Evolutionary conservation across 768 basidiomycete species (phyloP), one percentile per base, ranked within the genome.

Genomic region (Amanita rimosa): DNA sequence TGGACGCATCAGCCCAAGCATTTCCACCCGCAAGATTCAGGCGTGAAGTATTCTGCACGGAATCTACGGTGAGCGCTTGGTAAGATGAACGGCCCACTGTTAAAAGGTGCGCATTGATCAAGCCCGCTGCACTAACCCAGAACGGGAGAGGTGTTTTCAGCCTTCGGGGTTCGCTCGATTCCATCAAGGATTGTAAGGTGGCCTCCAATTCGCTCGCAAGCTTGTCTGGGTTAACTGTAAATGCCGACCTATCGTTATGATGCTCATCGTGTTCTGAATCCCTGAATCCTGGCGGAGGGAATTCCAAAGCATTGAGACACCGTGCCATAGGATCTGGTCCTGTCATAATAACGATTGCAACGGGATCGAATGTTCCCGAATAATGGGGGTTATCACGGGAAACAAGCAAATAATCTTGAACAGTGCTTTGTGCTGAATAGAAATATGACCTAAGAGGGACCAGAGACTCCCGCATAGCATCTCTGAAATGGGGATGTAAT

Each of bases 381-480:
- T 82, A 85, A 62, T 91, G 83, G 3, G 88, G 88, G 45, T 60
- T 83, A 7, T 70, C 65, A 41, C 75, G 72, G 1, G 91, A 84
- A n/a, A 90, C 59, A 16, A 92, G 72, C 16, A 85, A 62, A 60
- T 85, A 91, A 57, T 96, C 91, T 57, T 92, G 87, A 6, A 81
- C 72, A 0, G 76, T 65, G 1, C 78, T 74, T 7, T 64, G 58
- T 0, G 81, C 77, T 11, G 70, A 64, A 56, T 88, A 89, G 53
- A 79, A 75, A 47, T 72, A 77, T 1, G 72, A 63, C 51, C 74
- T 67, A 9, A 63, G 59, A 0, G 76, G 70, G 6, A 64, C 55
- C 1, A 84, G 63, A 6, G 83, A 83, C 38, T 75, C 68, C 35
- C 76, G 69, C 70, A 87, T 85, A 0, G 83, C 83, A 24, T 74